These are phyloP conservation scores for Xerocomus spinulosus DNA, from an alignment of 768 basidiomycete genomes.

Conservation along the genomic window DNA sequence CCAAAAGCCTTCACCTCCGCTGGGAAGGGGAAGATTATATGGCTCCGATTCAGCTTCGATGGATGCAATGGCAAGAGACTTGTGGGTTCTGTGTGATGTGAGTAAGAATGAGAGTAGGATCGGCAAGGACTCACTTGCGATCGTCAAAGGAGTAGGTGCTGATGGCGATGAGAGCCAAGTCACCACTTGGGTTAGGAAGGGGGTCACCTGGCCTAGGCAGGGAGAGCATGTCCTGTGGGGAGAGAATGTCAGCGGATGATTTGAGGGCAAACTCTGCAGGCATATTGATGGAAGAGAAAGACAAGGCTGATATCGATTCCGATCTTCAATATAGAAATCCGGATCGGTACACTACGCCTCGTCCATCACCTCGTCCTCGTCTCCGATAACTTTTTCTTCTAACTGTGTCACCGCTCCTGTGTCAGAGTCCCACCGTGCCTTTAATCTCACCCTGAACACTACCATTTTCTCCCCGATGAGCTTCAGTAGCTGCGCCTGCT, in stretches of 20 bases:
- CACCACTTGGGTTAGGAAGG: conserved; percentile 62
- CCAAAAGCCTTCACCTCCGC: conserved; percentile 79
- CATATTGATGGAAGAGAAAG: conserved; percentile 25
- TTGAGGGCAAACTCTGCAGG: conserved; percentile 52
- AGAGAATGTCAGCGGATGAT: conserved; percentile 54
- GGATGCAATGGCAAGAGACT: conserved; percentile 59
- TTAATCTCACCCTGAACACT: conserved; percentile 67
- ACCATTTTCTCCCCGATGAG: conserved; percentile 89
- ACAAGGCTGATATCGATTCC: conserved; percentile 29
- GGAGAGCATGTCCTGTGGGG: conserved; percentile 66
- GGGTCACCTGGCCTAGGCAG: conserved; percentile 64
- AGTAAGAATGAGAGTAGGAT: not conserved
- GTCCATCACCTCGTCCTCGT: conserved; percentile 46
- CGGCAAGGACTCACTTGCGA: conserved; percentile 52
- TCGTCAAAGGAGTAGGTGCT: conserved; percentile 69
- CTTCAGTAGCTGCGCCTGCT: conserved; percentile 92
- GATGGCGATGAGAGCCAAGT: conserved; percentile 61
- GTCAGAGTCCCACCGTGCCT: conserved; percentile 67
- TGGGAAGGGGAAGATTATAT: conserved; percentile 54
- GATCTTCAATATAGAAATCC: not conserved
- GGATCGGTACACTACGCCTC: conserved; percentile 35
- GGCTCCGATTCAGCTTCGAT: conserved; percentile 48
- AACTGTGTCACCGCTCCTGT: conserved; percentile 62
- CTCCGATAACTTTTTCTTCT: conserved; percentile 34
- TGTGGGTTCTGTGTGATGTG: conserved; percentile 53